phyloP scores from a whole-genome alignment of 2,329 filamentous ascomycete species.

The Phialophora expanda region DNA sequence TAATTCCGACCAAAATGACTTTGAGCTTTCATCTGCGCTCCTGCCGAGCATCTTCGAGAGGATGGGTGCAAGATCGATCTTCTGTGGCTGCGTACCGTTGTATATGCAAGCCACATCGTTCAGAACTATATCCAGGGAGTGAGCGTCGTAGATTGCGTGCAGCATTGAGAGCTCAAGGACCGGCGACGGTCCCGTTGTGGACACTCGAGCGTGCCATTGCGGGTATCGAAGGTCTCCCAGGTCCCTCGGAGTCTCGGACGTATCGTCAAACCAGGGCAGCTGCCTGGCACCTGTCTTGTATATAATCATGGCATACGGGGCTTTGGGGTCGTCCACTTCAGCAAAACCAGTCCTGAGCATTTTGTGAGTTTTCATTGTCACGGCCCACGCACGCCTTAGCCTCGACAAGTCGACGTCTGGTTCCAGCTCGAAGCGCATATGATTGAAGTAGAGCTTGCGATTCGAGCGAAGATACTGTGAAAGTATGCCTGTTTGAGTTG shows the following conservation, averaged over 20 bases:
- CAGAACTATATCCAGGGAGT: slow-evolving; percentile 71
- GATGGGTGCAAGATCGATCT: slow-evolving; percentile 49
- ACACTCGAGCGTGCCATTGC: slow-evolving; percentile 67
- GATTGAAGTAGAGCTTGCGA: slow-evolving; percentile 77
- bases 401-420: slow-evolving; percentile 45
- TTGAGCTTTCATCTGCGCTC: slow-evolving; percentile 39
- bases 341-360: slow-evolving; percentile 80
- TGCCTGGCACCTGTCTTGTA: slow-evolving; percentile 49
- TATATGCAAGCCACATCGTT: slow-evolving; percentile 59
- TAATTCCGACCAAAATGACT: slow-evolving; percentile 68
- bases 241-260: background rate
- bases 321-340: slow-evolving; percentile 62
- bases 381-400: slow-evolving; percentile 65
- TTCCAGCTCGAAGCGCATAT: slow-evolving; percentile 62
- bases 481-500: slow-evolving; percentile 79
- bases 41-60: slow-evolving; percentile 52
- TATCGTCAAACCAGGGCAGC: slow-evolving; percentile 50
- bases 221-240: background rate
- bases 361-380: slow-evolving; percentile 61
- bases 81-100: slow-evolving; percentile 35
- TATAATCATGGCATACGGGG: slow-evolving; percentile 76
- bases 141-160: slow-evolving; percentile 85
- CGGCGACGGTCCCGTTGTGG: slow-evolving; percentile 41
- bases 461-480: slow-evolving; percentile 72
- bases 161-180: slow-evolving; percentile 65